Percentiles rank a stretch among this genome's conserved stretches.
These are phyloP conservation scores for Diplogelasinospora grovesii DNA, from an alignment of 495 filamentous ascomycete genomes.

Conservation along the genomic window DNA sequence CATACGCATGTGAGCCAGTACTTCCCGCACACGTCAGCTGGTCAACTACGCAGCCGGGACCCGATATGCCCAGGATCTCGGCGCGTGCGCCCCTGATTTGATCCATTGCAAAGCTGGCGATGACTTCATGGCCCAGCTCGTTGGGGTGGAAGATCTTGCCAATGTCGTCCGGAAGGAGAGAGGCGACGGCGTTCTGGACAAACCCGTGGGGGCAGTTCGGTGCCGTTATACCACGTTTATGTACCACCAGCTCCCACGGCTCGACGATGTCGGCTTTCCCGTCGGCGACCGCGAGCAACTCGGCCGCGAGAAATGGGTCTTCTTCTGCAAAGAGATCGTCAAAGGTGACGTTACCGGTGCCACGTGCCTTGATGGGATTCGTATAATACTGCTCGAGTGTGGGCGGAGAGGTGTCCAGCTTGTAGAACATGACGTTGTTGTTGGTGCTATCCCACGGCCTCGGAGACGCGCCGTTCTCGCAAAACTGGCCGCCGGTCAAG, in stretches of 20 bases:
- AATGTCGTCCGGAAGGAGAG: conserved; percentile 18
- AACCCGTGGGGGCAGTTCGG: conserved; percentile 12
- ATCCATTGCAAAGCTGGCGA: conserved; percentile 16
- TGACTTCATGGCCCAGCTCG: conserved; percentile 13
- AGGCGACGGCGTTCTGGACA: background rate
- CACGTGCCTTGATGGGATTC: too few species aligned
- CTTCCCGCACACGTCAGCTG: conserved; percentile 20
- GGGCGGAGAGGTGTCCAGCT: conserved; percentile 12
- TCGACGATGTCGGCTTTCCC: conserved; percentile 9
- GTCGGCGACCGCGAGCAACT: too few species aligned
- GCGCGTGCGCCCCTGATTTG: conserved; percentile 12
- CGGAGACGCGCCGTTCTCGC: conserved; percentile 10
- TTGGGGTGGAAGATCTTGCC: conserved; percentile 26
- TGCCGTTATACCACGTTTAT: background rate
- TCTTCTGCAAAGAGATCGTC: background rate
- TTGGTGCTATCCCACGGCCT: conserved; percentile 17
- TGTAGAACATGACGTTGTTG: conserved; percentile 17
- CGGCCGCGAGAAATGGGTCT: conserved; percentile 4
- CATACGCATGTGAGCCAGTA: too few species aligned
- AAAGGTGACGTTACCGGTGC: background rate
- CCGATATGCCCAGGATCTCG: conserved; percentile 4
- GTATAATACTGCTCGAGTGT: background rate
- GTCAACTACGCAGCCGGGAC: conserved; percentile 8
- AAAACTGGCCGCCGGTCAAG: conserved; percentile 19
- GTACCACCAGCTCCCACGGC: background rate